A percentile compares a stretch with the other conserved stretches of the same genome.
Conservation (phyloP, 164 flowering plant species). For the Stephania japonica region DNA sequence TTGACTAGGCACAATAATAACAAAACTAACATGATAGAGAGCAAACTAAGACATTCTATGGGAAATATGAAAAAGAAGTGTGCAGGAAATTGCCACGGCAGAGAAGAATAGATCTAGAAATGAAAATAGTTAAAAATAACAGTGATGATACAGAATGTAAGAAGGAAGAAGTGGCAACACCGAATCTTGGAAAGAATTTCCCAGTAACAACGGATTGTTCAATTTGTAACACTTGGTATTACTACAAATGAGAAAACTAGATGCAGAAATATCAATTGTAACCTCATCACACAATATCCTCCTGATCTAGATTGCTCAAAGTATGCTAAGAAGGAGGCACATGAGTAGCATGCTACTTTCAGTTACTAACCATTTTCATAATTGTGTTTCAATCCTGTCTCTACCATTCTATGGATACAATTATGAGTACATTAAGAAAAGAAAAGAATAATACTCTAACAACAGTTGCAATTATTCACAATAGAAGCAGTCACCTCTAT, state of each 20-base stretch:
- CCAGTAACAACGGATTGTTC: background rate
- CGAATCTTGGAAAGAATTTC: background rate
- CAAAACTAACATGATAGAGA: background rate
- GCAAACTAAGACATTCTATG: background rate
- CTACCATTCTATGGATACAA: background rate
- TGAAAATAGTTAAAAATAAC: background rate
- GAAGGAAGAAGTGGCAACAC: background rate
- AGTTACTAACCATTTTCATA: background rate
- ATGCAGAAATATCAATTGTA: background rate
- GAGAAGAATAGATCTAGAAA: no score
- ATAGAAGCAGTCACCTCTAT: background rate
- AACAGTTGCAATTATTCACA: background rate
- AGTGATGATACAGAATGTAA: background rate
- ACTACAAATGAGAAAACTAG: background rate
- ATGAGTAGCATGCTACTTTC: background rate
- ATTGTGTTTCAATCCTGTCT: background rate
- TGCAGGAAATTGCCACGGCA: no score
- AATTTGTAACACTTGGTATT: no score
- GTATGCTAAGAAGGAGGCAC: background rate
- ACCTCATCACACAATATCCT: background rate
- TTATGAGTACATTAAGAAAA: background rate
- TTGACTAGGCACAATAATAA: background rate
- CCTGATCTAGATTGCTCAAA: background rate
- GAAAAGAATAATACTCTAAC: background rate
- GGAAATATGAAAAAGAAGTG: no score